A percentile compares a stretch with the other conserved stretches of the same genome.
phyloP scores from a whole-genome alignment of 805 yeast genomes.

The Nakazawaea peltata region DNA sequence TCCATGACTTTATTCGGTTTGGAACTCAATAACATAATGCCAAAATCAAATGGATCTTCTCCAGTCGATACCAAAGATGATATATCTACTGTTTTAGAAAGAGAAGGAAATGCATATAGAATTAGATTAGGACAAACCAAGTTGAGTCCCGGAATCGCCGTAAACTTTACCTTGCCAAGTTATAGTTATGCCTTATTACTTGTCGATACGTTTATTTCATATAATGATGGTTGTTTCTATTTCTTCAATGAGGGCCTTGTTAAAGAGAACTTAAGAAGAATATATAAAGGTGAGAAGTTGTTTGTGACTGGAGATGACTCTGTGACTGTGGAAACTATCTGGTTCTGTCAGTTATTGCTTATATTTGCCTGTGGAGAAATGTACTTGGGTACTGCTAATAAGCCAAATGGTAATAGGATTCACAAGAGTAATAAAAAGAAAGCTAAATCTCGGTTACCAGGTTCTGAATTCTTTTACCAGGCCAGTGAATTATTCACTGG shows the following conservation, averaged over 20 bases:
- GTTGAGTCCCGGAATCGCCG: slow-evolving; percentile 59
- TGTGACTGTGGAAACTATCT: slow-evolving; percentile 57
- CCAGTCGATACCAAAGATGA: slow-evolving; percentile 15
- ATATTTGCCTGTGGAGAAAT: slow-evolving; percentile 78
- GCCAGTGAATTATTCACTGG: slow-evolving; percentile 77
- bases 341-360: slow-evolving; percentile 70
- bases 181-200: slow-evolving; percentile 68
- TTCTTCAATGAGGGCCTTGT: slow-evolving; percentile 79
- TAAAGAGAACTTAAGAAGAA: slow-evolving; percentile 53
- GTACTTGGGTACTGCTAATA: slow-evolving; percentile 72
- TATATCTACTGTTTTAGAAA: slow-evolving; percentile 59
- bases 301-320: slow-evolving; percentile 14
- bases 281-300: slow-evolving; percentile 34
- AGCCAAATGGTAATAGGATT: slow-evolving; percentile 41
- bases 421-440: slow-evolving; percentile 14
- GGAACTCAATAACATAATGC: slow-evolving; percentile 51
- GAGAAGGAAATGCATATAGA: slow-evolving; percentile 71
- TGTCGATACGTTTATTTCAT: slow-evolving; percentile 69
- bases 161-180: slow-evolving; percentile 67
- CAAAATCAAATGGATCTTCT: slow-evolving; percentile 13
- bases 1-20: slow-evolving; percentile 78
- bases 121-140: slow-evolving; percentile 62
- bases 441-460: slow-evolving; percentile 48
- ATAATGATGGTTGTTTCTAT: slow-evolving; percentile 79
- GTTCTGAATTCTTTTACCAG: slow-evolving; percentile 70